Evolutionary conservation across 139 green algal genomes (phyloP), one percentile per base, ranked within the genome.

Genomic region (Chlamydomonas sp.): DNA sequence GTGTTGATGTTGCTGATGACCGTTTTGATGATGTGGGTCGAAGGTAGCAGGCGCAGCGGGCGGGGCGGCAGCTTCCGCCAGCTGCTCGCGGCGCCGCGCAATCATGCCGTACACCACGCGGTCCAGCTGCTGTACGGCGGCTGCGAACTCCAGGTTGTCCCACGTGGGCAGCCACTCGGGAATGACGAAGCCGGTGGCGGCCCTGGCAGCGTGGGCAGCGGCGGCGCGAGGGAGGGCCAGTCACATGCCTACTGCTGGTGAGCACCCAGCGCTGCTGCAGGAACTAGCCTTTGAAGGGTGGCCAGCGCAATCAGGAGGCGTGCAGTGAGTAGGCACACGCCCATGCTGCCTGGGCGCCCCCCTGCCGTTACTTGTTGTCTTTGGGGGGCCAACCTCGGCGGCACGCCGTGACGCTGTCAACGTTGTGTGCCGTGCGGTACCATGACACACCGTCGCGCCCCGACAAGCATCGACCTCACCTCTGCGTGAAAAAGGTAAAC

Each of bases 131-230:
- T 84, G 58, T 81, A 99, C 96, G 3, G 97, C 96, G 3, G 87
- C 90, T 0, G 84, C 91, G 92, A 97, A 98, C 49, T 91, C 89
- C 15, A 96, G 59, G 88, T 98, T 98, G 71, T 96, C 94, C 4
- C 95, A 95, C 0, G 93, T 97, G 57, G 96, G 97, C 69, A 98
- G 80, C 95, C 95, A 98, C 88, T 98, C 96, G 9, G 96, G 96
- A 4, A 98, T 85, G 63, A 93, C 90, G 62, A 96, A 90, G 16
- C 90, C 92, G 1, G 88, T 89, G 10, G 88, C 91, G 12, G 90
- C 91, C 0, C 84, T 88, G 73, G 31, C 31, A 49, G 31, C 31
- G 31, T 49, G 31, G 31, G 66, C 66, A 71, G 66, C 66, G 66
- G 66, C 66, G 66, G 66, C 66, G 12, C 12, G 66, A 10, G 12